A percentile compares a stretch with the other conserved stretches of the same genome.
Conservation (phyloP, 768 basidiomycete genomes). For the Daedaleopsis nitida region DNA sequence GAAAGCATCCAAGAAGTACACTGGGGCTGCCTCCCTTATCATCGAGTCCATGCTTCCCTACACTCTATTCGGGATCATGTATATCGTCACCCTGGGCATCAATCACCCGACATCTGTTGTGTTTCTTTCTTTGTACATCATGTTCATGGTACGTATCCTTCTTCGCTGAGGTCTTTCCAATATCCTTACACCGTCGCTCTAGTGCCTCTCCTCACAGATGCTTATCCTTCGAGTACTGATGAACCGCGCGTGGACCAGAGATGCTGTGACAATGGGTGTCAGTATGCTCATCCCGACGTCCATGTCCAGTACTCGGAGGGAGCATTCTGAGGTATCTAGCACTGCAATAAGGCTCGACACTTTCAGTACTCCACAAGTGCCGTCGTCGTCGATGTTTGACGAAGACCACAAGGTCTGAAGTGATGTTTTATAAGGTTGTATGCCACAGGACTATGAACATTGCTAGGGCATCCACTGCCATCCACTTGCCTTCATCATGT, state of each 20-base stretch:
- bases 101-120: slow-evolving; percentile 7
- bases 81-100: slow-evolving; percentile 5
- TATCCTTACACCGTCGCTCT: background rate
- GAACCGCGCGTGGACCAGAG: slow-evolving; percentile 12
- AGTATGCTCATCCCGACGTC: background rate
- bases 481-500: no score
- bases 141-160: slow-evolving; percentile 9
- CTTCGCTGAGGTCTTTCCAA: background rate
- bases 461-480: no score
- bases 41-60: slow-evolving; percentile 17
- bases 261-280: background rate
- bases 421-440: no score
- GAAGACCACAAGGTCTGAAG: no score
- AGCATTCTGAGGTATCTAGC: no score
- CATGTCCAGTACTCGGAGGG: no score
- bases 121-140: slow-evolving; percentile 9
- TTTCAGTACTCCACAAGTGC: no score
- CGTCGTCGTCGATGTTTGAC: no score
- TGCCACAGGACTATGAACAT: no score
- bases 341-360: no score
- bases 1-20: slow-evolving; percentile 3
- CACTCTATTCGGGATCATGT: slow-evolving; percentile 10
- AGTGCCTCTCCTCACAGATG: slow-evolving; percentile 17
- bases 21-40: slow-evolving; percentile 7
- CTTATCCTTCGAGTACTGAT: slow-evolving; percentile 13